Percentiles rank a stretch among this genome's conserved stretches.
These are phyloP conservation scores for Rugonectria rugulosa DNA, from an alignment of 2,329 filamentous ascomycete species.

Conservation along the genomic window DNA sequence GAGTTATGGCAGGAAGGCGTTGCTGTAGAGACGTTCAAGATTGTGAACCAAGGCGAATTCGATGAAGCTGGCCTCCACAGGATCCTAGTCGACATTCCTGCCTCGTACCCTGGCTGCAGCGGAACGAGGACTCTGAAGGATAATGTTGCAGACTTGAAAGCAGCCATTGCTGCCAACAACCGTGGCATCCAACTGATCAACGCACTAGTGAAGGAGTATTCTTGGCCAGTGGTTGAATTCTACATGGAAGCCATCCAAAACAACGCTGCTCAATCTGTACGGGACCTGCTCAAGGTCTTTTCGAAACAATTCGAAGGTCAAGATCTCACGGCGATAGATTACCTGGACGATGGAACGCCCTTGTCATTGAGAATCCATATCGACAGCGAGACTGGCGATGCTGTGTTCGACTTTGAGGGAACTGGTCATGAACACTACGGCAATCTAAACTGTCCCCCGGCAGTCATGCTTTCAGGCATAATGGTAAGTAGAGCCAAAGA, in stretches of 20 bases:
- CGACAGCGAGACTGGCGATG: constrained; percentile 75
- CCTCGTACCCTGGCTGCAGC: constrained; percentile 47
- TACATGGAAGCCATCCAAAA: constrained; percentile 86
- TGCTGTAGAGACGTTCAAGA: constrained; percentile 55
- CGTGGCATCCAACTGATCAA: constrained; percentile 83
- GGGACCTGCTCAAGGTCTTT: constrained; percentile 76
- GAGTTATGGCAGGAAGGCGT: constrained; percentile 67
- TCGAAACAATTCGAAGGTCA: constrained; percentile 72
- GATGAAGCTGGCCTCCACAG: constrained; percentile 62
- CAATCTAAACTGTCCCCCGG: constrained; percentile 40
- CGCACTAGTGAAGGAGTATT: constrained; percentile 78
- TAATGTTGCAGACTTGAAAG: constrained; percentile 87
- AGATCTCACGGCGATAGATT: constrained; percentile 78
- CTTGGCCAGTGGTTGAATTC: constrained; percentile 77
- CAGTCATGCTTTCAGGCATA: constrained; percentile 42
- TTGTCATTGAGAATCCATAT: constrained; percentile 80
- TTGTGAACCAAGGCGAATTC: constrained; percentile 38
- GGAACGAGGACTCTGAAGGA: constrained; percentile 77
- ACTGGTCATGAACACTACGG: constrained; percentile 42
- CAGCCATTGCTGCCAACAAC: constrained; percentile 85
- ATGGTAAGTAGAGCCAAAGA: constrained; percentile 29
- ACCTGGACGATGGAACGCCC: constrained; percentile 85
- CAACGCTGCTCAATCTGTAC: constrained; percentile 80
- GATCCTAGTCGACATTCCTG: constrained; percentile 56
- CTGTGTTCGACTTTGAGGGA: constrained; percentile 63